Base-by-base conservation (phyloP, 2,329 filamentous ascomycete species). In the Aspergillus novofumigatus region DNA sequence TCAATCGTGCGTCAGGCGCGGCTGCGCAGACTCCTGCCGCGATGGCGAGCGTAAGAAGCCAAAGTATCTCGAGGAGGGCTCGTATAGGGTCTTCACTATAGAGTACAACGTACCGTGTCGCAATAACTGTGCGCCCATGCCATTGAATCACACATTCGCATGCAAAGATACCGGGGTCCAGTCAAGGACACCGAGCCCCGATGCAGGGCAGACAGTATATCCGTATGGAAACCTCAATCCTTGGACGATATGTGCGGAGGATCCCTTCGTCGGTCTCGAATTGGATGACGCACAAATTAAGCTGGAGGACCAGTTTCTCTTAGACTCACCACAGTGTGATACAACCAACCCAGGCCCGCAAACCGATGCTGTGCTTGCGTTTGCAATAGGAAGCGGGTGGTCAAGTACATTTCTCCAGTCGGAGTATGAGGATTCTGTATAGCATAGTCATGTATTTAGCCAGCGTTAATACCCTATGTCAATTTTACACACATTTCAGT, bases 41-140 rank as follows among this genome's bases (percentile, higher is more conserved):
- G 55, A 49, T 21, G 23, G 28, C 9, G 23, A 25, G 26, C 48
- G 53, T 5, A 55, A 55, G 20, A 50, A 41, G 29, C 47, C 48
- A n/a, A 55, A 55, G 35, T 49, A 55, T n/a, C 53, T 42, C 45
- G 38, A 42, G 23, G 38, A 49, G 7, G 35, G 44, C 21, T 47
- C 44, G 5, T 47, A 47, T 14, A 10, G 44, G 3, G 44, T 47
- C 23, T 47, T 47, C 44, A 47, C 44, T 1, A 47, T 47, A 23
- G 21, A 47, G 14, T 47, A 47, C 21, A 25, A 7, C 21, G 10
- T 14, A 11, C 44, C 44, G 0, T 47, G 14, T 23, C 10, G 4
- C 1, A 17, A 47, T 6, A 5, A 25, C 11, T 11, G 10, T 21
- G 21, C 44, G 14, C 7, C 8, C 21, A 26, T 10, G 11, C 23